Conservation (phyloP, 495 filamentous ascomycete species). For the Penicillium paradoxum region DNA sequence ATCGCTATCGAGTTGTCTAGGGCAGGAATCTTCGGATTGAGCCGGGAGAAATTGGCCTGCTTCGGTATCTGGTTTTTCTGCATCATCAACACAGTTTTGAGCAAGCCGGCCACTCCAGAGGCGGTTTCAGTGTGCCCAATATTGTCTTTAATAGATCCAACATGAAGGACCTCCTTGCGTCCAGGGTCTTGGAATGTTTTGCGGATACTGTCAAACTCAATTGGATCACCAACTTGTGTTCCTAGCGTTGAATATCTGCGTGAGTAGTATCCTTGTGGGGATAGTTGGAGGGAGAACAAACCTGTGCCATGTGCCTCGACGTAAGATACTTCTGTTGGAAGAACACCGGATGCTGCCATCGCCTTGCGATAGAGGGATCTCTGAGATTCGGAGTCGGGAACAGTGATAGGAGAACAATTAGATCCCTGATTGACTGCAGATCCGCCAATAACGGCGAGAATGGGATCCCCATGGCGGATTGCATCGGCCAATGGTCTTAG, state of each 20-base stretch:
- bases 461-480: constrained; percentile 52
- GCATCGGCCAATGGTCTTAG: constrained; percentile 58
- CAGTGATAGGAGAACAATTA: constrained; percentile 59
- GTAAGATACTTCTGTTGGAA: constrained; percentile 13
- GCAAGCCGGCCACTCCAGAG: constrained; percentile 34
- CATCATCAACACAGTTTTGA: constrained; percentile 43
- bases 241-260: constrained; percentile 9
- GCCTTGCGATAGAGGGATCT: constrained; percentile 21
- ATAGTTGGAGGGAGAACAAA: not conserved
- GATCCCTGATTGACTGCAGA: constrained; percentile 58
- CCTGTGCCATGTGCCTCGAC: constrained; percentile 40
- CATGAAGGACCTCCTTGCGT: constrained; percentile 10
- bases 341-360: constrained; percentile 1
- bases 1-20: not conserved
- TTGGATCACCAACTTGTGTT: constrained; percentile 36
- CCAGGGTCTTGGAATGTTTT: constrained; percentile 20
- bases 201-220: constrained; percentile 25
- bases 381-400: constrained; percentile 35
- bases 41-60: constrained; percentile 25
- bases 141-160: constrained; percentile 39
- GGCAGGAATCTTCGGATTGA: constrained; percentile 22
- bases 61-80: constrained; percentile 27
- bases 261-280: not conserved
- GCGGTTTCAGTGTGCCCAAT: constrained; percentile 43
- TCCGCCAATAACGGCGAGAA: constrained; percentile 57